Percentiles rank a stretch among this genome's conserved stretches.
phyloP scores from a whole-genome alignment of 768 basidiomycete species.

The Pleurotus tuber-regium region DNA sequence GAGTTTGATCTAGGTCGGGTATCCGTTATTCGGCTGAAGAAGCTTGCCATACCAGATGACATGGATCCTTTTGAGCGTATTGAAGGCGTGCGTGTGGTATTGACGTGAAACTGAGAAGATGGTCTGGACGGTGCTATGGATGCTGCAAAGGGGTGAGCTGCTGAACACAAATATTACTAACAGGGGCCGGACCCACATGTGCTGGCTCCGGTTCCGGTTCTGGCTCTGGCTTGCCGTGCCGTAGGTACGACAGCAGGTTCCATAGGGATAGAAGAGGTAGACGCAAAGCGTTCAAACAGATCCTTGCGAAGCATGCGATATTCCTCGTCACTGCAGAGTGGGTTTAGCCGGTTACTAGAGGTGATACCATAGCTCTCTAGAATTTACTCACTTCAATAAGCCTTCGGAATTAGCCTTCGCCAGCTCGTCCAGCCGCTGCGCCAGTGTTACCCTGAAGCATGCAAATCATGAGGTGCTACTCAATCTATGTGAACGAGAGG shows the following conservation, averaged over 20 bases:
- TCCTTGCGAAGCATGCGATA: constrained; percentile 69
- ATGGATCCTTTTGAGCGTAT: constrained; percentile 24
- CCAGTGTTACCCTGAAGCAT: constrained; percentile 42
- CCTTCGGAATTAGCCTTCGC: constrained; percentile 66
- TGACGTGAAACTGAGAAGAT: constrained; percentile 10
- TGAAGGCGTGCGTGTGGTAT: constrained; percentile 16
- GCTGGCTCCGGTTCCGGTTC: constrained; percentile 6
- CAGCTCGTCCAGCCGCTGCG: constrained; percentile 64
- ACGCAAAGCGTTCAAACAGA: constrained; percentile 59
- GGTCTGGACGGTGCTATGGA: constrained; percentile 10
- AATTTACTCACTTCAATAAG: constrained; percentile 53
- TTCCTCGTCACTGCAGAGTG: constrained; percentile 58
- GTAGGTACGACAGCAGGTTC: constrained; percentile 28
- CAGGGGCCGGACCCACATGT: not conserved
- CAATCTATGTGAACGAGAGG: no score
- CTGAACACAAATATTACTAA: not conserved
- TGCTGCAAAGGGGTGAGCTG: constrained; percentile 4
- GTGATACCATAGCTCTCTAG: not conserved
- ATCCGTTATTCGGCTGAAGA: constrained; percentile 33
- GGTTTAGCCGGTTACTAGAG: not conserved
- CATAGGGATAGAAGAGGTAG: constrained; percentile 25
- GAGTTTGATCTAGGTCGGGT: constrained; percentile 8
- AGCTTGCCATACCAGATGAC: constrained; percentile 28
- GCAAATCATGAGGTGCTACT: not conserved
- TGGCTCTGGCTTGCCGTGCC: constrained; percentile 12